Evolutionary conservation across 192 early-diverging fungal genomes (phyloP), one percentile per base, ranked within the genome.

Genomic region (Entomortierella lignicola): DNA sequence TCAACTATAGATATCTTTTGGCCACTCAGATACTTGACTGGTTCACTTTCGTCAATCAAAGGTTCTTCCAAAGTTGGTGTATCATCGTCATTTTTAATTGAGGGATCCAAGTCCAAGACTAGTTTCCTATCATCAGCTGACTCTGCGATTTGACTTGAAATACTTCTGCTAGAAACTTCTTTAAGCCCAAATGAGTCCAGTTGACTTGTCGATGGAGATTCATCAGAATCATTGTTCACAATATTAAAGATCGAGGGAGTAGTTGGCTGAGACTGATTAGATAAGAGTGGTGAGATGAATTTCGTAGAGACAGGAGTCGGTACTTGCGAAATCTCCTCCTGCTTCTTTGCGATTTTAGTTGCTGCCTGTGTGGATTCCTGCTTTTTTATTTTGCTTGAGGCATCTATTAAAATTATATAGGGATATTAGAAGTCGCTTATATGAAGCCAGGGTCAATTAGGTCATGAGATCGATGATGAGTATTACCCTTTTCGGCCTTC

Each of bases 181-280:
- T 48, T 32, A 15, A 75, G 25, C 2, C 72, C 72, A 53, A 75
- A 62, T 8, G 63, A 17, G 20, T 63, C 65, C 3, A 39, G 0
- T 2, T 18, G 23, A 34, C 23, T 30, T 17, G 50, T 6, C 7
- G 58, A 26, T 21, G 42, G 20, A 29, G 55, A 42, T 6, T 69
- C 63, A 8, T 60, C 65, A 4, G 69, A 55, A 17, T 48, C 60
- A 6, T 59, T 44, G 25, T 72, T 62, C 32, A 61, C 42, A 42
- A 85, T 66, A 32, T 87, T 73, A 34, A 85, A 82, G 29, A 87
- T 87, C 6, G 83, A 66, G 12, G 84, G 80, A 11, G 67, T 72
- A 34, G 68, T 48, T 18, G 55, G 47, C 30, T 62, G 20, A 10
- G 44, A 25, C 4, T 43, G 69, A 43, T 20, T 72, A 27, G 48